Evolutionary conservation across 1,139 yeast species (phyloP).

Genomic region (Taphrina pruni): DNA sequence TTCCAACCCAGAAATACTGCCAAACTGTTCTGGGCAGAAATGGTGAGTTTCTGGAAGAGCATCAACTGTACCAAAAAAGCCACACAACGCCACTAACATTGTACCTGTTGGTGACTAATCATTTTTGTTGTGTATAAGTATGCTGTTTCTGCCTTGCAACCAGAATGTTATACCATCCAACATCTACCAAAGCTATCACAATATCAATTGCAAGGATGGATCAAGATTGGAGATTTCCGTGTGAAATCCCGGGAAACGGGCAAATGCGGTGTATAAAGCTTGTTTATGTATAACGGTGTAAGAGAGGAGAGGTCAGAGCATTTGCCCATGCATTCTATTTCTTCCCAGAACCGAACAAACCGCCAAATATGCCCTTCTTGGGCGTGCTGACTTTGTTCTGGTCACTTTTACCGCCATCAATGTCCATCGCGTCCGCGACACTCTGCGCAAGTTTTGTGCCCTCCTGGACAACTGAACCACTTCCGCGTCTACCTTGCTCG

Average conservation of each 20-base stretch:
- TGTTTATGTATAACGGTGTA: no score
- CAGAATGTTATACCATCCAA: no score
- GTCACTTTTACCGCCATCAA: not conserved
- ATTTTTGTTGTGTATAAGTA: no score
- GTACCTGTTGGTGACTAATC: not conserved
- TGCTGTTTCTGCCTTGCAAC: no score
- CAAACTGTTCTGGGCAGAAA: not conserved
- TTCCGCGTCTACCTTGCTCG: constrained; percentile 2
- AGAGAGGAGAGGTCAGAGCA: no score
- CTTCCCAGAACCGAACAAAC: constrained; percentile 22
- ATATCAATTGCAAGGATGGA: no score
- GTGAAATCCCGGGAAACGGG: no score
- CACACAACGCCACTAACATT: not conserved
- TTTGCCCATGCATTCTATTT: not conserved
- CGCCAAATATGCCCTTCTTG: constrained; percentile 20
- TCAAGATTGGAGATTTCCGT: no score
- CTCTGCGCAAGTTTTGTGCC: not conserved
- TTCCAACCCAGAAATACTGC: not conserved
- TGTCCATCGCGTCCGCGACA: not conserved
- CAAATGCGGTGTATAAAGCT: no score
- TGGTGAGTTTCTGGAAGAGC: not conserved
- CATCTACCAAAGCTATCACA: no score
- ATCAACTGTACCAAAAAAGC: not conserved
- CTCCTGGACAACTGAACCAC: not conserved
- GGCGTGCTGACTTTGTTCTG: not conserved